Conservation (phyloP, 306 rosid species). For the Pueraria montana region DNA sequence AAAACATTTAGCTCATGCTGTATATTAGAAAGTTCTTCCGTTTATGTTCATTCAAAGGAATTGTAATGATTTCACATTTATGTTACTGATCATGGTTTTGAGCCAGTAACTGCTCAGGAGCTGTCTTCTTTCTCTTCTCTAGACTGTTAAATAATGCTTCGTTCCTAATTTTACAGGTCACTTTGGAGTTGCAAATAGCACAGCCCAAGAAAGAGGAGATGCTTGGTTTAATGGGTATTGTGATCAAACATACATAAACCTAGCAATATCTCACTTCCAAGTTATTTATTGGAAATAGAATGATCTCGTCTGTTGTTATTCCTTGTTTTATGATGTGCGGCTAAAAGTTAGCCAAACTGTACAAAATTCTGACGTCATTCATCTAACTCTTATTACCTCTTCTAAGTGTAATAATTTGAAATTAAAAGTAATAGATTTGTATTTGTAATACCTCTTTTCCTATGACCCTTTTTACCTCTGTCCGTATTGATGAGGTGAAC, state of each 20-base stretch:
- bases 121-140: slow-evolving; percentile 24
- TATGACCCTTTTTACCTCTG: background rate
- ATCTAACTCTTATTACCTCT: background rate
- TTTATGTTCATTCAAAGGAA: background rate
- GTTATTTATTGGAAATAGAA: slow-evolving; percentile 5
- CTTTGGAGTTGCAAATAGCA: slow-evolving; percentile 75
- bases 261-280: slow-evolving; percentile 1
- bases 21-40: background rate
- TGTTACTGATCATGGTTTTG: slow-evolving; percentile 15
- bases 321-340: slow-evolving; percentile 24
- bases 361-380: slow-evolving; percentile 25
- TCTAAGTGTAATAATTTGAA: slow-evolving; percentile 21
- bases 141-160: slow-evolving; percentile 4
- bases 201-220: slow-evolving; percentile 72
- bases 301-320: background rate
- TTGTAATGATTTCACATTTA: slow-evolving; percentile 23
- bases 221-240: slow-evolving; percentile 53
- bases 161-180: slow-evolving; percentile 59
- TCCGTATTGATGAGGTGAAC: background rate
- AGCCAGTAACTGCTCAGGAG: background rate
- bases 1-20: background rate
- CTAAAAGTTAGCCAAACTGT: slow-evolving; percentile 6
- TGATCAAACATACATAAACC: slow-evolving; percentile 56
- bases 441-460: background rate
- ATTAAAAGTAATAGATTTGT: background rate